These are phyloP conservation scores for Williopsis jadinii DNA, from an alignment of 1,139 yeast species.

Conservation along the genomic window DNA sequence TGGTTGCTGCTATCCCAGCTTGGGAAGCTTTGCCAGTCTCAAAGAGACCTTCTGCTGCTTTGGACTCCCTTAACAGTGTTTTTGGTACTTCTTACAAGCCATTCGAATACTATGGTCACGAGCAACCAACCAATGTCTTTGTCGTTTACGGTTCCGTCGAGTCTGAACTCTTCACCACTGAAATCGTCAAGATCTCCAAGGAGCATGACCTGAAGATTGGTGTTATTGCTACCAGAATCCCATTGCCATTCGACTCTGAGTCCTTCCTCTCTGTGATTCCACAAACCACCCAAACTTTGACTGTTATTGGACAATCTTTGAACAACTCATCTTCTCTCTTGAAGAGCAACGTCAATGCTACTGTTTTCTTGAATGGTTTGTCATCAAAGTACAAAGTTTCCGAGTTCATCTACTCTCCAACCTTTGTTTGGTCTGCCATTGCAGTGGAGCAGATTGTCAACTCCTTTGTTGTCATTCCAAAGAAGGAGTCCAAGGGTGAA, in stretches of 20 bases:
- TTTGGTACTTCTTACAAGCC: conserved; percentile 56
- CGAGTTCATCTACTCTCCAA: conserved; percentile 45
- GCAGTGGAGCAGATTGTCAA: conserved; percentile 43
- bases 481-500: conserved; percentile 9
- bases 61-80: conserved; percentile 44
- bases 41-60: conserved; percentile 39
- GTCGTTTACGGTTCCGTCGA: conserved; percentile 75
- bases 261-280: conserved; percentile 60
- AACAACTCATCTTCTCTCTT: conserved; percentile 37
- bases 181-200: conserved; percentile 31
- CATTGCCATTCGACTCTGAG: conserved; percentile 64
- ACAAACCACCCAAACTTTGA: conserved; percentile 46
- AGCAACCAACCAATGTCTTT: conserved; percentile 59
- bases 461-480: conserved; percentile 37
- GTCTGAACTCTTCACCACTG: conserved; percentile 43
- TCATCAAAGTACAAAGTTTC: conserved; percentile 31
- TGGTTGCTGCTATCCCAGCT: conserved; percentile 22
- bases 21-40: conserved; percentile 25
- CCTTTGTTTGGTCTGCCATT: conserved; percentile 51
- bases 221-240: conserved; percentile 66
- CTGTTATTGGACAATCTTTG: conserved; percentile 54
- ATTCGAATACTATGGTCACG: conserved; percentile 61
- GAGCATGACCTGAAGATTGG: conserved; percentile 40
- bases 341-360: conserved; percentile 67
- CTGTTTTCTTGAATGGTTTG: conserved; percentile 51